Base-by-base conservation (phyloP, 2,329 filamentous ascomycete species). In the Myrmaecium sp. region DNA sequence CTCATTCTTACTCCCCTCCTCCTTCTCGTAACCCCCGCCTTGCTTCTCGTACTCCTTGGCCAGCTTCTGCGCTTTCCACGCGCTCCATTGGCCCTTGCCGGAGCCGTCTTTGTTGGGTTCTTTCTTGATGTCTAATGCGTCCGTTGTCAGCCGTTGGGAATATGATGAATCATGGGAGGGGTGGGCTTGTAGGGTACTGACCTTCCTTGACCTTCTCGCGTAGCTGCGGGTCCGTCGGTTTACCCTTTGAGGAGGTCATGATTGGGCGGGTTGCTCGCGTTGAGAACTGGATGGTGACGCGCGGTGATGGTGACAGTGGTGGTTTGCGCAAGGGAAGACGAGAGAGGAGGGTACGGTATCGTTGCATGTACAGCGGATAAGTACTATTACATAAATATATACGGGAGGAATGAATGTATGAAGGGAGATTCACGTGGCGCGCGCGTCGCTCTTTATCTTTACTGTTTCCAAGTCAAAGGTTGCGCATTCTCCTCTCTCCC, bases 11-110 rank as follows among this genome's bases (percentile, higher is more conserved):
- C 46, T 51, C 1, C 51, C 52, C 5, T 49, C 30, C 17, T 49
- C 46, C 24, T 56, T 57, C 30, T 55, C 51, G 25, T 56, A 57
- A n/a, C 37, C 40, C 8, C 54, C 54, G 23, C 44, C 47, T 24
- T 38, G 34, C 32, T 45, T 43, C 36, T 58, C 53, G 31, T 56
- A 56, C 36, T 57, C 50, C 33, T 57, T 53, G 21, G 43, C 46
- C n/a, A 57, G 41, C 31, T 57, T 52, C n/a, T 42, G 35, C 5
- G 52, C 52, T 52, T 59, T 60, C 57, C 57, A 60, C 22, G 55
- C 56, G 26, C 52, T 52, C 56, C 54, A 55, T 36, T 58, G 46
- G 4, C 55, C 55, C 35, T 58, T 57, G n/a, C 56, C 56, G 17
- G 47, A 35, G 7, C 56, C 55, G 35, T 57, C 52, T 33, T 58